Base-by-base conservation (phyloP, 2,329 filamentous ascomycete species). In the Fusarium torreyae region DNA sequence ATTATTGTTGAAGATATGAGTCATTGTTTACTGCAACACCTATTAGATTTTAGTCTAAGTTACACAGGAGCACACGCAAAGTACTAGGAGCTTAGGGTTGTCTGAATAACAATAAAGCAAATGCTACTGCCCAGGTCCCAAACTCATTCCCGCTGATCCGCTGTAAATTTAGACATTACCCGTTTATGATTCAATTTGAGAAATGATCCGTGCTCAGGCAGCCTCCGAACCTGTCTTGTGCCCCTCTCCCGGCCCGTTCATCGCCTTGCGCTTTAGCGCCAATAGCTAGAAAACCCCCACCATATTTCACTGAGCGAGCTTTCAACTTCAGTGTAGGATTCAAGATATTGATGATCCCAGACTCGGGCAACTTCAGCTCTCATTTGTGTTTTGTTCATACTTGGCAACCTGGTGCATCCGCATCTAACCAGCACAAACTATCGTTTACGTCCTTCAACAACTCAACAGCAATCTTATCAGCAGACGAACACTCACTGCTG, bases 211-310 rank as follows among this genome's bases (percentile, higher is more conserved):
- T 68, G 65, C 65, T 51, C 45, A n/a, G 24, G 8, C 31, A 40
- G 31, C 40, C 39, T 38, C 9, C 33, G 26, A 36, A 22, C 28
- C 28, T 13, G 26, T 42, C 17, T 43, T 31, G 18, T 69, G 61
- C 66, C 66, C 66, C 66, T 69, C 66, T 66, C 34, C 45, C 28
- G 42, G 42, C 40, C 61, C 44, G 54, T 66, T 65, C 48, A 45
- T 66, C 52, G 40, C 45, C 20, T 50, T 58, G 58, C 49, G 63
- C 34, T 62, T 50, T 69, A 68, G 66, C 65, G 66, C 40, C 39
- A 44, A 22, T 45, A 20, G 18, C 33, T 31, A 28, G 6, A n/a
- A 26, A 40, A 69, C 49, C 56, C 66, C 66, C 56, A 54, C 66
- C 46, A 69, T 42, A 33, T 49, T 51, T 42, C 39, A 44, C 48